Conservation (phyloP, 306 rosid genomes). For the Vicia villosa region DNA sequence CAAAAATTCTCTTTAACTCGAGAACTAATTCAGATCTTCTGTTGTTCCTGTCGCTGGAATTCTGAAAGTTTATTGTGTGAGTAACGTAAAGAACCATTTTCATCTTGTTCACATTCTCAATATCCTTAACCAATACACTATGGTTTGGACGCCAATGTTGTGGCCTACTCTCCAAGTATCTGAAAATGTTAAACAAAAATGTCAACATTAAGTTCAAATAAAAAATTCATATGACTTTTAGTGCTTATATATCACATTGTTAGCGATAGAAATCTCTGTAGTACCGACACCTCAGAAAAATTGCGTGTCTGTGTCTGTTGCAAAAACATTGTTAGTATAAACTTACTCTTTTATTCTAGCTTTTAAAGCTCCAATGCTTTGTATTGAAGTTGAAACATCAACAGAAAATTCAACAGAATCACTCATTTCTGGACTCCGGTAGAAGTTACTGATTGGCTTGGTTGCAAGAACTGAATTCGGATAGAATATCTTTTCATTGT, state of each 20-base stretch:
- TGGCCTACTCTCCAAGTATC: conserved; percentile 80
- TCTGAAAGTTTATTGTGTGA: conserved; percentile 90
- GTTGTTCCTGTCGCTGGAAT: conserved; percentile 57
- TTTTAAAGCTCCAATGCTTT: conserved; percentile 68
- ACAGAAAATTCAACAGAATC: conserved; percentile 71
- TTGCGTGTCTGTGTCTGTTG: too few species aligned
- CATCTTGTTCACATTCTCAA: conserved; percentile 72
- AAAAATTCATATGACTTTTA: background rate
- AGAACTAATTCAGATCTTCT: conserved; percentile 73
- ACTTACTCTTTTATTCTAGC: conserved; percentile 62
- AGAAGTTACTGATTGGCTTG: conserved; percentile 84
- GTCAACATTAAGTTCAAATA: conserved; percentile 3
- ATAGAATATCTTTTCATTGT: conserved; percentile 83
- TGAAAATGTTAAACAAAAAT: conserved; percentile 33
- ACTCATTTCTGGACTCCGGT: conserved; percentile 85
- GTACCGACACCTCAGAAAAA: too few species aligned
- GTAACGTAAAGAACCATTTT: conserved; percentile 52
- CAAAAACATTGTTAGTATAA: too few species aligned
- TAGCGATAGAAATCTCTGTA: too few species aligned
- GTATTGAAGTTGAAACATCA: conserved; percentile 71
- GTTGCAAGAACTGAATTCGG: conserved; percentile 82
- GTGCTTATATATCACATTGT: too few species aligned
- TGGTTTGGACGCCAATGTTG: conserved; percentile 73
- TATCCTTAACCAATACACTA: conserved; percentile 63
- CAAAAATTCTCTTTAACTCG: conserved; percentile 74